These are phyloP conservation scores for Myriosclerotinia scirpicola DNA, from an alignment of 2,329 filamentous ascomycete genomes.

Conservation along the genomic window DNA sequence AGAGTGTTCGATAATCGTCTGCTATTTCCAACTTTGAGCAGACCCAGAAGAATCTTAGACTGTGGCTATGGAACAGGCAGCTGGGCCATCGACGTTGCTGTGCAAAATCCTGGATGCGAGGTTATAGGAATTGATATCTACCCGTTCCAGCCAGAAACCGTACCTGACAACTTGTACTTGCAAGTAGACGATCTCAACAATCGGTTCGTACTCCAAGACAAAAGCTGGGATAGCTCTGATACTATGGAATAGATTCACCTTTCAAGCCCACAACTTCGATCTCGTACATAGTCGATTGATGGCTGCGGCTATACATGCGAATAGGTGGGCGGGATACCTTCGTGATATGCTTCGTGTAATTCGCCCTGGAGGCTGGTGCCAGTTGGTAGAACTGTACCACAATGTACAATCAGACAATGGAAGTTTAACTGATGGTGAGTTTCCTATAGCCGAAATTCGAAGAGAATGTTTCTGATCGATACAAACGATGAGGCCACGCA, in stretches of 20 bases:
- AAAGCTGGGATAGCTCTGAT: slow-evolving; percentile 13
- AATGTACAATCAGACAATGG: slow-evolving; percentile 86
- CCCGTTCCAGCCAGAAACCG: slow-evolving; percentile 64
- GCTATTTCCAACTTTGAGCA: slow-evolving; percentile 66
- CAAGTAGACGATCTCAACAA: slow-evolving; percentile 68
- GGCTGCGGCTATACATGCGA: slow-evolving; percentile 36
- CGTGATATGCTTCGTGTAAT: slow-evolving; percentile 71
- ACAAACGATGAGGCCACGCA: slow-evolving; percentile 53
- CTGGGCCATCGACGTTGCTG: slow-evolving; percentile 70
- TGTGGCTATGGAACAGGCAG: slow-evolving; percentile 71
- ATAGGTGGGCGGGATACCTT: slow-evolving; percentile 74
- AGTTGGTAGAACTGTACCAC: slow-evolving; percentile 85
- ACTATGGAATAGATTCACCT: slow-evolving; percentile 57
- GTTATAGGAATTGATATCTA: slow-evolving; percentile 72
- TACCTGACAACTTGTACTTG: slow-evolving; percentile 62
- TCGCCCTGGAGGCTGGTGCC: slow-evolving; percentile 77
- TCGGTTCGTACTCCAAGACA: slow-evolving; percentile 45
- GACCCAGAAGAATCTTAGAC: slow-evolving; percentile 62
- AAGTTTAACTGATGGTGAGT: slow-evolving; percentile 62
- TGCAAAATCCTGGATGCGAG: slow-evolving; percentile 62
- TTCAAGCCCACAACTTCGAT: slow-evolving; percentile 71
- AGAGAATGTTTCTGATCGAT: background rate
- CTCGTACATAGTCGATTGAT: slow-evolving; percentile 64
- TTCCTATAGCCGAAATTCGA: too few species aligned
- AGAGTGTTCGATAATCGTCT: slow-evolving; percentile 65